Conservation (phyloP, 2,329 filamentous ascomycete species). For the Diaporthe citri region DNA sequence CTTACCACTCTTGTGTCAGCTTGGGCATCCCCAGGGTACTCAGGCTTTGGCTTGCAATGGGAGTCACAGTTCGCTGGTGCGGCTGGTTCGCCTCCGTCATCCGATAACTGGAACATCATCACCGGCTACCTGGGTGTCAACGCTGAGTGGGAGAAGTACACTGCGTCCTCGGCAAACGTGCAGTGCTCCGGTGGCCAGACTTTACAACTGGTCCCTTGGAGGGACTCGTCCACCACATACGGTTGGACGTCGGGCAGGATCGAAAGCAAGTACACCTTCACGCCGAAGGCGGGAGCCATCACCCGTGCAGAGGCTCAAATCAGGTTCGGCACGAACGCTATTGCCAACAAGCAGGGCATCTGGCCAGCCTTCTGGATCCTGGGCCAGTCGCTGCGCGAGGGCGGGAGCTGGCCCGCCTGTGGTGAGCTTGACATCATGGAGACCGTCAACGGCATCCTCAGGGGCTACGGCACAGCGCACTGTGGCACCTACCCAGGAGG, state of each 20-base stretch:
- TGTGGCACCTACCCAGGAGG: too few species aligned
- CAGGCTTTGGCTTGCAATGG: constrained; percentile 59
- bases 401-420: constrained; percentile 61
- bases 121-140: constrained; percentile 60
- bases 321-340: constrained; percentile 56
- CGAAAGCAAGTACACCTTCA: constrained; percentile 61
- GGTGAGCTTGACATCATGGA: constrained; percentile 66
- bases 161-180: constrained; percentile 57
- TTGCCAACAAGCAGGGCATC: constrained; percentile 59
- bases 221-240: constrained; percentile 48
- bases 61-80: constrained; percentile 59
- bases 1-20: constrained; percentile 49
- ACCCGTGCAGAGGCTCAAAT: constrained; percentile 60
- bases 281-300: constrained; percentile 53
- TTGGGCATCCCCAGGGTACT: constrained; percentile 53
- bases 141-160: constrained; percentile 63
- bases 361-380: constrained; percentile 69
- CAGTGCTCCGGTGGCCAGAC: constrained; percentile 65
- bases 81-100: constrained; percentile 53
- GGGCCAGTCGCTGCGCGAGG: constrained; percentile 59
- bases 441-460: constrained; percentile 59
- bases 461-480: constrained; percentile 62
- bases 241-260: constrained; percentile 64
- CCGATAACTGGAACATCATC: constrained; percentile 60
- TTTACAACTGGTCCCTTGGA: constrained; percentile 63